Conservation (phyloP, 2,329 filamentous ascomycete genomes). For the Fusarium sp. region DNA sequence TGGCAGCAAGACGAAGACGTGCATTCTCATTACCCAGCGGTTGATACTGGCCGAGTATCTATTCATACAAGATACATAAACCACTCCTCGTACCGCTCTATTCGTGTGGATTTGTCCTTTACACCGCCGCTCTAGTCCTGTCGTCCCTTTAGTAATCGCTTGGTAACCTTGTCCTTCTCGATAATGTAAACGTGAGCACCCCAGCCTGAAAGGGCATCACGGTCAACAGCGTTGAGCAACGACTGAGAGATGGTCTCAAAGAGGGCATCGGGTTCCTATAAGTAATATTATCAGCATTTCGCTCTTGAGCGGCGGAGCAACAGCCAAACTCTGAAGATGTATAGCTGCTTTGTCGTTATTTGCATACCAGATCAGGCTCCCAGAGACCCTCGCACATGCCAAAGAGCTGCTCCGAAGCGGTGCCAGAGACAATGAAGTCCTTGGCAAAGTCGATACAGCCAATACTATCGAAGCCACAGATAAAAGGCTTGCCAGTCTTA, state of each 20-base stretch:
- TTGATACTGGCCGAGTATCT: slow-evolving; percentile 43
- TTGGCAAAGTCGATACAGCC: slow-evolving; percentile 99
- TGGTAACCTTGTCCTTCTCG: slow-evolving; percentile 99
- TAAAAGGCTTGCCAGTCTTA: slow-evolving; percentile 94
- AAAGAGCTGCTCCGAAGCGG: slow-evolving; percentile 96
- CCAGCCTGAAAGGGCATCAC: slow-evolving; percentile 97
- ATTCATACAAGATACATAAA: slow-evolving; percentile 48
- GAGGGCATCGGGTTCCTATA: slow-evolving; percentile 82
- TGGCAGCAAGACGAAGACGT: slow-evolving; percentile 8
- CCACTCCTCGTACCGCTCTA: slow-evolving; percentile 24
- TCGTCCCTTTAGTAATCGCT: slow-evolving; percentile 96
- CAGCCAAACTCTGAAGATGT: not conserved
- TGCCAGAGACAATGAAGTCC: slow-evolving; percentile 98
- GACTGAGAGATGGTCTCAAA: slow-evolving; percentile 99
- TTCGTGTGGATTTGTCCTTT: slow-evolving; percentile 25
- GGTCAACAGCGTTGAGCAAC: slow-evolving; percentile 92
- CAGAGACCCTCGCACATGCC: slow-evolving; percentile 98
- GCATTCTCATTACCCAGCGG: slow-evolving; percentile 43
- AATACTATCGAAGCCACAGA: slow-evolving; percentile 99
- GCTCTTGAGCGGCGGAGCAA: not conserved
- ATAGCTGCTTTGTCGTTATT: not conserved
- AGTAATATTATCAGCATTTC: slow-evolving; percentile 24
- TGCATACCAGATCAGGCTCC: slow-evolving; percentile 92
- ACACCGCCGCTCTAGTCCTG: slow-evolving; percentile 73
- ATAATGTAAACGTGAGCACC: slow-evolving; percentile 99